phyloP scores from a whole-genome alignment of 768 basidiomycete genomes.

The Megacollybia marginata region DNA sequence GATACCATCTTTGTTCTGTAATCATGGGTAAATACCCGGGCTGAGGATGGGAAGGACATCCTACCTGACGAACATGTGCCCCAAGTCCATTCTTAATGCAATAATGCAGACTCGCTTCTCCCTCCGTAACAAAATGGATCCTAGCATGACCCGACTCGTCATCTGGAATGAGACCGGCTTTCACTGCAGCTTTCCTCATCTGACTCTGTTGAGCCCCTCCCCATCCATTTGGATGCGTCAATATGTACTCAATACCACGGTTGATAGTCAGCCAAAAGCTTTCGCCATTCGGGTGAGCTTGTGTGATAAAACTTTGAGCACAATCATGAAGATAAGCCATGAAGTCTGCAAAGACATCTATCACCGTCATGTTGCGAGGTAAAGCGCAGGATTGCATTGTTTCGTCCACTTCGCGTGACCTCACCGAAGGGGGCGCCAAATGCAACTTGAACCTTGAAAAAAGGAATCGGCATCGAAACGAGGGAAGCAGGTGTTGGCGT shows the following conservation, averaged over 20 bases:
- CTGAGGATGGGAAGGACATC: background rate
- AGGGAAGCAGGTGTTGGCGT: background rate
- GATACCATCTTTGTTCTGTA: constrained; percentile 33
- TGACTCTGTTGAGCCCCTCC: constrained; percentile 34
- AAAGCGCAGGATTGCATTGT: constrained; percentile 14
- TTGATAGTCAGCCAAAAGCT: constrained; percentile 35
- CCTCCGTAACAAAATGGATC: constrained; percentile 41
- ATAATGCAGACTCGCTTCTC: constrained; percentile 46
- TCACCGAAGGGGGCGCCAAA: background rate
- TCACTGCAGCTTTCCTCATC: constrained; percentile 35
- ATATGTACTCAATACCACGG: constrained; percentile 33
- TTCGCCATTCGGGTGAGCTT: constrained; percentile 34
- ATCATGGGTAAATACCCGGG: constrained; percentile 10
- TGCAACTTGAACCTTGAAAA: background rate
- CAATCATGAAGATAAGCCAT: constrained; percentile 38
- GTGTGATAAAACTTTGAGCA: constrained; percentile 34
- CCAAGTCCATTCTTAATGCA: constrained; percentile 30
- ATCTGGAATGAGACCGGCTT: constrained; percentile 31
- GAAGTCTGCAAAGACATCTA: constrained; percentile 42
- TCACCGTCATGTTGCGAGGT: constrained; percentile 31
- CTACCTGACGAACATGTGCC: background rate
- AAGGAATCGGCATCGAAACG: background rate
- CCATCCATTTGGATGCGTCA: constrained; percentile 44
- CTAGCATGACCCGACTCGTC: constrained; percentile 26
- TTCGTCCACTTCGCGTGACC: background rate